A percentile compares a stretch with the other conserved stretches of the same genome.
Evolutionary conservation across 805 yeast genomes (phyloP).

Genomic region (Candida gorgasii): DNA sequence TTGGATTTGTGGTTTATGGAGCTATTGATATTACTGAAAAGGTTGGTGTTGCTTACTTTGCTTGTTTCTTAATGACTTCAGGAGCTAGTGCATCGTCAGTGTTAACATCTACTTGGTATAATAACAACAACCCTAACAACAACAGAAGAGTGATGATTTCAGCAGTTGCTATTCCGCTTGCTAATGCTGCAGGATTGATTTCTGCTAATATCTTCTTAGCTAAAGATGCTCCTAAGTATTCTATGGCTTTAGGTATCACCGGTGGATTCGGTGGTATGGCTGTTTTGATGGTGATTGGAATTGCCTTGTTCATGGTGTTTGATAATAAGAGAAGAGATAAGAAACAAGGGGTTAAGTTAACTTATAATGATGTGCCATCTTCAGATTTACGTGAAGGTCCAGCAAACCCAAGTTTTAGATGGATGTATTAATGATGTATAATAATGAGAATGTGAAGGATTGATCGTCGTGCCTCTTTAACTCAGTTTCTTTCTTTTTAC

Average conservation of each 20-base stretch:
- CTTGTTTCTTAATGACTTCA: constrained; percentile 49
- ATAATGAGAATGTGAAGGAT: too few relatives aligned
- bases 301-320: constrained; percentile 36
- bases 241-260: constrained; percentile 31
- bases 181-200: constrained; percentile 33
- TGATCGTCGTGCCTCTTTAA: too few relatives aligned
- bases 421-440: constrained; percentile 39
- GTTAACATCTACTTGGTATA: constrained; percentile 51
- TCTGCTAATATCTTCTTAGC: constrained; percentile 34
- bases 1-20: constrained; percentile 50
- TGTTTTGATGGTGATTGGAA: constrained; percentile 24
- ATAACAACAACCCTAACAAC: constrained; percentile 49
- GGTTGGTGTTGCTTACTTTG: constrained; percentile 43
- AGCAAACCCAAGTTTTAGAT: constrained; percentile 43
- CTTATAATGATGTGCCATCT: constrained; percentile 44
- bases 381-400: constrained; percentile 47
- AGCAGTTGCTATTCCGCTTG: constrained; percentile 43
- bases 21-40: constrained; percentile 41
- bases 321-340: constrained; percentile 45
- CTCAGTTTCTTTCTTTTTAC: too few relatives aligned
- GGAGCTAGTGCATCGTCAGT: constrained; percentile 52
- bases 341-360: constrained; percentile 38
- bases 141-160: constrained; percentile 47
- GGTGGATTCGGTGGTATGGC: constrained; percentile 33
- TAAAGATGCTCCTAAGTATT: constrained; percentile 32